Base-by-base conservation (phyloP, 2,329 filamentous ascomycete genomes). In the Calonectria crousiana region DNA sequence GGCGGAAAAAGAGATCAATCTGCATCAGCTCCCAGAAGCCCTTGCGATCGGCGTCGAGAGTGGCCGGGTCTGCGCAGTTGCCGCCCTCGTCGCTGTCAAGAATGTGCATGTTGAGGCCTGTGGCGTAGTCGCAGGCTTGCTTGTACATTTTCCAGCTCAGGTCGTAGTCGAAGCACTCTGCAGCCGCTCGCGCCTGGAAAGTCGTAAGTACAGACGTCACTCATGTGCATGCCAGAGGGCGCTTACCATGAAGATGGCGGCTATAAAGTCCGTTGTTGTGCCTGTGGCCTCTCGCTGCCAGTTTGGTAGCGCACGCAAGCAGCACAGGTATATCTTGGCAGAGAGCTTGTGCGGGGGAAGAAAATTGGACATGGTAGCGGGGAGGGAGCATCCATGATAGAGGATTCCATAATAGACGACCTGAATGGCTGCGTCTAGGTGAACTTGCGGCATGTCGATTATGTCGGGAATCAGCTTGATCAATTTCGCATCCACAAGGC, bases 401-500 rank as follows among this genome's bases (percentile, higher is more conserved):
- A 72, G 70, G 4, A 72, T 49, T 23, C 76, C 76, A 36, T 83
- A 83, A 69, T 83, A 83, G 11, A 83, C 81, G 0, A 83, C 78
- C 0, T 81, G 73, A 14, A 83, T 80, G 16, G 78, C 77, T 0
- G 81, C 77, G n/a, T 83, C 82, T 0, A 83, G 56, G 9, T 82
- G 79, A 2, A 83, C 77, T n/a, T 83, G 80, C 2, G 79, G 79
- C 8, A 82, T 68, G 9, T 72, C 78, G 34, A 81, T 75, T 4
- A 83, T 76, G 49, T 72, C 70, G 4, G 70, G 70, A 44, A 72
- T 72, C 3, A 62, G 28, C 26, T 62, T 41, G 26, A 72, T 72
- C 5, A 72, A 14, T 13, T 67, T 72, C 16, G 64, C 20, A 60
- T 72, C 70, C 2, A 62, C 32, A 2, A 72, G 64, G n/a, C 51